phyloP scores from a whole-genome alignment of 208 protist species.

The Polymyxa betae region DNA sequence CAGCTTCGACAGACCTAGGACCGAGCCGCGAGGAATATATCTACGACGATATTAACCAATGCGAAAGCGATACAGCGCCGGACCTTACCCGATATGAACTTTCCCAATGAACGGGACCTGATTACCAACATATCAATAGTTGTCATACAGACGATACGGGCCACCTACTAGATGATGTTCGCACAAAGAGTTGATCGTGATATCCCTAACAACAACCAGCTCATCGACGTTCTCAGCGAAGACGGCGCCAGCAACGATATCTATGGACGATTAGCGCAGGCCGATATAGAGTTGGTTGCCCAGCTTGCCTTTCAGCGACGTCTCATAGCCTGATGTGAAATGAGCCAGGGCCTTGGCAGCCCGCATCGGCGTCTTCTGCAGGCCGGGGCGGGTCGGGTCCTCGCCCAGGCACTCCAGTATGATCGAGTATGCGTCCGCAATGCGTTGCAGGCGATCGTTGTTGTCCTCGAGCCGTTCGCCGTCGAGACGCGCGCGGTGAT shows the following conservation, averaged over 20 bases:
- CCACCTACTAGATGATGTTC: slow-evolving; percentile 82
- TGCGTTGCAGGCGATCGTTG: neutral
- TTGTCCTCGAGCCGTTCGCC: neutral
- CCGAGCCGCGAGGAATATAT: slow-evolving; percentile 81
- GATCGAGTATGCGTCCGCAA: slow-evolving; percentile 35
- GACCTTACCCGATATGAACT: slow-evolving; percentile 83
- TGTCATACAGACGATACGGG: neutral
- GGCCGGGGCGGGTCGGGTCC: slow-evolving; percentile 73
- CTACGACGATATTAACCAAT: slow-evolving; percentile 78
- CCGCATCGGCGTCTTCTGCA: slow-evolving; percentile 77
- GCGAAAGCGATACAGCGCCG: slow-evolving; percentile 74
- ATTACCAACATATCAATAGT: neutral
- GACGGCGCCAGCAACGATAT: slow-evolving; percentile 76
- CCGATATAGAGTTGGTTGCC: neutral
- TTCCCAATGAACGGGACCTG: slow-evolving; percentile 77
- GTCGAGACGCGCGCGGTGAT: neutral
- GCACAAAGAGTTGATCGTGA: slow-evolving; percentile 83
- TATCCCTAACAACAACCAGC: slow-evolving; percentile 82
- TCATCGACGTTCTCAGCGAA: slow-evolving; percentile 79
- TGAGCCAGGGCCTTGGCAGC: slow-evolving; percentile 79
- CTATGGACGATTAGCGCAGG: slow-evolving; percentile 71
- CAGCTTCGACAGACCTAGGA: slow-evolving; percentile 83
- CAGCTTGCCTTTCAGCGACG: neutral
- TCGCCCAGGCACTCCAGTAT: slow-evolving; percentile 74
- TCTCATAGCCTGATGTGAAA: slow-evolving; percentile 79